Evolutionary conservation across 192 early-diverging fungal genomes (phyloP), one percentile per base, ranked within the genome.

Genomic region (Mortierella antarctica): DNA sequence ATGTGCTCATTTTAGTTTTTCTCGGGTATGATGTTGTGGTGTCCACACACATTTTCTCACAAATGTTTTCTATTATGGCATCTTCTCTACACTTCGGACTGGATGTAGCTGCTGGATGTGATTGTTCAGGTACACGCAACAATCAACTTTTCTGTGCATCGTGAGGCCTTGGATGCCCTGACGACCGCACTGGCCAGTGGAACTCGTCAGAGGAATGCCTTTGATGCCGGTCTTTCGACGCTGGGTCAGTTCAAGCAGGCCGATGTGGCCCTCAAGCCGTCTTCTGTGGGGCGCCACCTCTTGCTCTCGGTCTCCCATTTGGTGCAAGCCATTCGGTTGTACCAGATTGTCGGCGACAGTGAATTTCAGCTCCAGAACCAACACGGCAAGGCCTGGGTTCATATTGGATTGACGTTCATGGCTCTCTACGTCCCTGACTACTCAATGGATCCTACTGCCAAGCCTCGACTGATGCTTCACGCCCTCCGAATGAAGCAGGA

Each of bases 381-480:
- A 21, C 79, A 88, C 31, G 91, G 90, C 41, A 86, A 87, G 73
- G 82, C 90, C 1, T 91, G 91, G 82, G 78, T 92, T 7, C 79
- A 78, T 39, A 68, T 91, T 10, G 88, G 88, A 0, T 49, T 93
- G 11, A 82, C 89, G 2, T 87, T 96, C 73, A 66, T 96, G 59
- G 73, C 79, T 8, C 75, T 89, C 2, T 95, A 96, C 53, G 83
- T 99, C 39, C 97, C 97, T 7, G 77, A 88, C 39, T 89, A 94
- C 23, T 90, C 94, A 0, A 84, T 94, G 20, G 97, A 99, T 82
- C 96, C 97, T 4, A 96, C 94, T 7, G 86, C 92, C 6, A 89
- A 90, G 65, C 87, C 93, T 1, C 87, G 88, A 20, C 80, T 91
- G 11, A 90, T 89, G 73, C 86, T 92, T 57, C 72, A 87, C 42